Base-by-base conservation (phyloP, 169 alveolate genomes). In the Neospora caninum region DNA sequence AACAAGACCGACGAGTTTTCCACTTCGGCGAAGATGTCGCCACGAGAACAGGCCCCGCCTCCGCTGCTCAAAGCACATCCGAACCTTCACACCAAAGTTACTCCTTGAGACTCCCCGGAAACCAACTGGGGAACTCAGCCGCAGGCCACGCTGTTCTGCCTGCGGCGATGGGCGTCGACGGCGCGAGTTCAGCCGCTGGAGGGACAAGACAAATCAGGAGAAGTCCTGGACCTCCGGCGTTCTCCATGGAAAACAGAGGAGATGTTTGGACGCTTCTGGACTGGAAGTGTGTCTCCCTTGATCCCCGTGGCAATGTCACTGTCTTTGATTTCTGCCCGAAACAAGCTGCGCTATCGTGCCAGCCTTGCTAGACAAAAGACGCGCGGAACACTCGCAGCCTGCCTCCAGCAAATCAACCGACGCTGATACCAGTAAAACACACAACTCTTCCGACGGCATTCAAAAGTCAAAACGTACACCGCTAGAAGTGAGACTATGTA, bases 201-300 rank as follows among this genome's bases (percentile, higher is more conserved):
- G 80, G 80, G 29, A 69, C 31, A 6, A 29, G 38, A 13, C 58
- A 49, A 25, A 69, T 64, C 7, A 64, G 73, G 73, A 16, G 73
- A 64, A 64, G 31, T 64, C 73, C 73, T 1, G 73, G 73, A 22
- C 73, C 73, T 27, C 43, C 84, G 84, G 84, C 43, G 38, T 73
- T 73, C 43, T 73, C 84, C 43, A 73, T 73, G 84, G 42, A 36
- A 31, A 73, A 73, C 84, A 18, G 84, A 18, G 84, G 84, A 18
- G 84, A 73, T n/a, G 84, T 73, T 27, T 73, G 84, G 84, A 73
- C 84, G 45, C 84, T 73, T 9, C 84, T 73, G 0, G 84, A 73
- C 84, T 73, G 84, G 84, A 73, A 73, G 42, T 73, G 84, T 43
- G 7, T 73, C 42, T 22, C 84, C 1, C 43, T 73, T 36, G 84